These are phyloP conservation scores for Agaricus blazei DNA, from an alignment of 768 basidiomycete species.

Conservation along the genomic window DNA sequence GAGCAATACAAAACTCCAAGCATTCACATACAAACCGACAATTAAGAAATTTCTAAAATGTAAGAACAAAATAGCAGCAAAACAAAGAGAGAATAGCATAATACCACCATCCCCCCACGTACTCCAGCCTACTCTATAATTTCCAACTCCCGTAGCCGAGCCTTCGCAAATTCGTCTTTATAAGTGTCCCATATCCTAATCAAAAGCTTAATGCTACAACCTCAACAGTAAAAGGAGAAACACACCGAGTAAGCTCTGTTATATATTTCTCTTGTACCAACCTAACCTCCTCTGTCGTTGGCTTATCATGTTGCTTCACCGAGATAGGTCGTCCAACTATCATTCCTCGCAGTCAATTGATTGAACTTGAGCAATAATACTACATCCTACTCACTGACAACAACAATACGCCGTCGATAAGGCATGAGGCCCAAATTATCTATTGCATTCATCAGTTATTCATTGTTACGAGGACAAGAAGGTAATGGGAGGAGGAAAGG, in stretches of 20 bases:
- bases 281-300: slow-evolving; percentile 75
- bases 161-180: slow-evolving; percentile 89
- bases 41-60: too few relatives aligned
- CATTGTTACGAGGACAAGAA: neutral
- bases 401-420: slow-evolving; percentile 91
- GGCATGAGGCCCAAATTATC: slow-evolving; percentile 96
- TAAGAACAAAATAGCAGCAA: too few relatives aligned
- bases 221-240: slow-evolving; percentile 2
- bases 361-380: too few relatives aligned
- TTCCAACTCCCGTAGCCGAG: slow-evolving; percentile 70
- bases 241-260: slow-evolving; percentile 83
- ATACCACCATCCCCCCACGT: too few relatives aligned
- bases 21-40: too few relatives aligned
- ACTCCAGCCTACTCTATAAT: slow-evolving; percentile 56
- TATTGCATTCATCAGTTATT: slow-evolving; percentile 21
- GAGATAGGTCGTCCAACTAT: slow-evolving; percentile 88
- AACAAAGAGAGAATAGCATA: neutral
- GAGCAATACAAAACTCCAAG: too few relatives aligned
- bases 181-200: slow-evolving; percentile 92
- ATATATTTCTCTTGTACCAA: slow-evolving; percentile 84
- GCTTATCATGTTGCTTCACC: slow-evolving; percentile 71
- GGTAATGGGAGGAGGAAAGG: neutral
- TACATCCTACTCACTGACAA: slow-evolving; percentile 70
- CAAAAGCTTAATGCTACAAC: neutral
- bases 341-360: neutral